phyloP scores from a whole-genome alignment of 2,329 filamentous ascomycete genomes.

The Gaeumannomyces tritici region DNA sequence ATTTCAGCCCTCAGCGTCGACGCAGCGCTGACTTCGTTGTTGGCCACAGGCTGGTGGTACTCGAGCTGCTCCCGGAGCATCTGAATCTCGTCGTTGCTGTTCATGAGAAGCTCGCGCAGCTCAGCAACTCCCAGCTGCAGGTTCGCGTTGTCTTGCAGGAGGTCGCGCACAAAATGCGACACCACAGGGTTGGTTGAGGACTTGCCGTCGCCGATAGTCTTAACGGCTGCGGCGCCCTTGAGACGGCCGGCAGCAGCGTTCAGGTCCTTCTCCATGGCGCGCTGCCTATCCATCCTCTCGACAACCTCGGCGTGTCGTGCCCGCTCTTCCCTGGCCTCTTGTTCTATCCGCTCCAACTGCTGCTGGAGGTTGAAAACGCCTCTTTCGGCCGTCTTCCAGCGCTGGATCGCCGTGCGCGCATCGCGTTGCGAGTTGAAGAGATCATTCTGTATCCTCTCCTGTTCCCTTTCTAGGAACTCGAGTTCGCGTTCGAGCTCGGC shows the following conservation, averaged over 20 bases:
- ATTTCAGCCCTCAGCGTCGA: constrained; percentile 65
- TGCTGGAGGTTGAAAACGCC: constrained; percentile 71
- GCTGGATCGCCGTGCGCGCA: constrained; percentile 65
- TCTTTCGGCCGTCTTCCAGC: constrained; percentile 79
- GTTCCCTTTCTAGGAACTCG: constrained; percentile 69
- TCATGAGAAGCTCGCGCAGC: constrained; percentile 79
- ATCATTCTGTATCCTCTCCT: constrained; percentile 59
- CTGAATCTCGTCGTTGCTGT: constrained; percentile 91
- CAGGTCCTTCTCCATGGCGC: constrained; percentile 73
- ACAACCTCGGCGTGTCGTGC: constrained; percentile 76
- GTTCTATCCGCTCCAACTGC: constrained; percentile 81
- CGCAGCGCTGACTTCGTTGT: constrained; percentile 26
- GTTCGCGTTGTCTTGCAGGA: constrained; percentile 90
- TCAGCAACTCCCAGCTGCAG: constrained; percentile 88
- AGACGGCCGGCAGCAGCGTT: constrained; percentile 69
- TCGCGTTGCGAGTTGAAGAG: constrained; percentile 62
- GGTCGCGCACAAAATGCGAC: constrained; percentile 93
- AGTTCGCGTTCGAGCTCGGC: constrained; percentile 75
- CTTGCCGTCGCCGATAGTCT: constrained; percentile 50
- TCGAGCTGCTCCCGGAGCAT: constrained; percentile 71
- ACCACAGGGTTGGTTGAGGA: constrained; percentile 58
- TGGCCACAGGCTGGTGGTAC: constrained; percentile 61
- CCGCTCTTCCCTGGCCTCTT: constrained; percentile 69
- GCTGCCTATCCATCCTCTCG: constrained; percentile 72
- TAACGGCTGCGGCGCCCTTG: constrained; percentile 69